Base-by-base conservation (phyloP, 306 rosid genomes). In the Crotalaria pallida region DNA sequence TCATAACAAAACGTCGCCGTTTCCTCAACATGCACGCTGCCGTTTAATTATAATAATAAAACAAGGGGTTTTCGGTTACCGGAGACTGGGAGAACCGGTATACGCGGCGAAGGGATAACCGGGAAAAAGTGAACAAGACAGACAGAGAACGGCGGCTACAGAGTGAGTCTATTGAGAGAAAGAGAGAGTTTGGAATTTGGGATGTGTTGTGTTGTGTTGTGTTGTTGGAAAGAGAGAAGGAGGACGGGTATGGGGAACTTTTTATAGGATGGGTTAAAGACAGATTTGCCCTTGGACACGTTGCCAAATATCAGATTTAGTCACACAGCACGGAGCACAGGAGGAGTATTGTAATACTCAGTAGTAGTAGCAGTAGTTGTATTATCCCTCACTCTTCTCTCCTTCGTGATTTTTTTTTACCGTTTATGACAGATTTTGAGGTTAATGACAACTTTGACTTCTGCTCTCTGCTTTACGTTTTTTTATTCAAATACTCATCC, bases 1-100 rank as follows among this genome's bases (percentile, higher is more conserved):
- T 49, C 33, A 58, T 49, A 43, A 57, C 47, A 40, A 83, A 87
- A 80, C 87, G 89, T 23, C 86, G 89, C 79, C 88, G 88, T 71
- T 67, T 84, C 8, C 36, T 31, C 82, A 85, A 79, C 97, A 87
- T 92, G 86, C 89, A 84, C 81, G 61, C 82, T 36, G 62, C 9
- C 62, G 31, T 15, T 51, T 1, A 13, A n/a, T n/a, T n/a, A n/a
- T n/a, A n/a, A n/a, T n/a, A n/a, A 23, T 41, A 21, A 23, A 51
- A 22, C 72, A 8, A 10, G 18, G 58, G 3, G 21, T 22, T 0
- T 31, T 31, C 5, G 1, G 27, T 69, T 17, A 15, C 74, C 84
- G 67, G 61, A 34, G 58, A 38, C 17, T 24, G 6, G 19, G 47
- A 27, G 24, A 49, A 38, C 3, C 0, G 17, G 0, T 68, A 49